phyloP scores from a whole-genome alignment of 2,329 filamentous ascomycete species.

The Claviceps spartinae region DNA sequence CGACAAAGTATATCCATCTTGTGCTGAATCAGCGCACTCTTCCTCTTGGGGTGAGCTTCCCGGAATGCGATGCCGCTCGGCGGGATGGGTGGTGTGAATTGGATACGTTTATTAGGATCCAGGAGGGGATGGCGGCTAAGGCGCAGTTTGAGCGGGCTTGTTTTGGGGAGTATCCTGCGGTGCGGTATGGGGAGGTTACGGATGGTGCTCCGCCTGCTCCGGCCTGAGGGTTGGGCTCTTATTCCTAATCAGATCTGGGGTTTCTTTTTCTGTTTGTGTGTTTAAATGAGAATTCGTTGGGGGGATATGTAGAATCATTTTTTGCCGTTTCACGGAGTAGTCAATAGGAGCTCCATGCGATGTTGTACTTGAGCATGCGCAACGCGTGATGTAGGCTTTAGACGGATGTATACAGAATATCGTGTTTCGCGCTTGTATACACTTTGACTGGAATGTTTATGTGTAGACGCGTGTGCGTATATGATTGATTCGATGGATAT shows the following conservation, averaged over 20 bases:
- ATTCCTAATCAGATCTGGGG: not conserved
- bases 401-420: too few relatives aligned
- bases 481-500: too few relatives aligned
- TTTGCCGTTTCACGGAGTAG: too few relatives aligned
- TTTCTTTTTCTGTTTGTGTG: too few relatives aligned
- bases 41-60: constrained; percentile 52
- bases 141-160: constrained; percentile 55
- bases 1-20: constrained; percentile 61
- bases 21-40: constrained; percentile 61
- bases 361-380: too few relatives aligned
- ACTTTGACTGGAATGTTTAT: too few relatives aligned
- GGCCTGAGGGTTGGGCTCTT: not conserved
- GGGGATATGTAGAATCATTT: too few relatives aligned
- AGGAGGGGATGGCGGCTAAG: constrained; percentile 41
- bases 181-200: constrained; percentile 25
- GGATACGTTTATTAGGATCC: constrained; percentile 49
- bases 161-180: constrained; percentile 35
- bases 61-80: constrained; percentile 45
- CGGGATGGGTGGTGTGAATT: constrained; percentile 70
- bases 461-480: too few relatives aligned
- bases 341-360: too few relatives aligned
- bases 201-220: constrained; percentile 20
- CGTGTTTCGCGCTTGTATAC: too few relatives aligned
- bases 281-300: too few relatives aligned
- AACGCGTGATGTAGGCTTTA: too few relatives aligned